Conservation (phyloP, 1,284 basidiomycete genomes). For the Anthracocystis setariae region DNA sequence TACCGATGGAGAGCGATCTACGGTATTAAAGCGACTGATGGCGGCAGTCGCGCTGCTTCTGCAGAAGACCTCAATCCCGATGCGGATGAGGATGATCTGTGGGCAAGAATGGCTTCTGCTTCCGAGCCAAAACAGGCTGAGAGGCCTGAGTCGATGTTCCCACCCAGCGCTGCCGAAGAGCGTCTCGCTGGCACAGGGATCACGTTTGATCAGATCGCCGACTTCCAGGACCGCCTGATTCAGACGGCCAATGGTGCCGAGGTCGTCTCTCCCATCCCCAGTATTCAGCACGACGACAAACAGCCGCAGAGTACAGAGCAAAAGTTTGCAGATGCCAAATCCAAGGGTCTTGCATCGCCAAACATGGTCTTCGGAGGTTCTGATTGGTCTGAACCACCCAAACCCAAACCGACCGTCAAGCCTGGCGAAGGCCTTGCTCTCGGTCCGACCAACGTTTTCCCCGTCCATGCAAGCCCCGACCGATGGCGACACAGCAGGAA, state of each 20-base stretch:
- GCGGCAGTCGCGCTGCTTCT: slow-evolving; percentile 27
- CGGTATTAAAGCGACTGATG: slow-evolving; percentile 30
- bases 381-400: slow-evolving; percentile 15
- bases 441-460: background rate
- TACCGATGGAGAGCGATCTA: slow-evolving; percentile 48
- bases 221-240: slow-evolving; percentile 50
- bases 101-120: slow-evolving; percentile 51
- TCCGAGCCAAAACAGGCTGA: slow-evolving; percentile 3
- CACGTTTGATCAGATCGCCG: slow-evolving; percentile 54
- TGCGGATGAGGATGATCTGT: slow-evolving; percentile 51
- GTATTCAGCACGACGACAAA: slow-evolving; percentile 8
- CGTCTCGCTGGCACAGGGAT: slow-evolving; percentile 47
- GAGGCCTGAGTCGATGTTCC: slow-evolving; percentile 34
- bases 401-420: slow-evolving; percentile 1
- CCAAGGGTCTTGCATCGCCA: slow-evolving; percentile 38
- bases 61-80: slow-evolving; percentile 24
- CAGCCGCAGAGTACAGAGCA: background rate
- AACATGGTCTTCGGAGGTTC: slow-evolving; percentile 24
- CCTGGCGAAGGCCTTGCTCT: background rate
- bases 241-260: slow-evolving; percentile 32
- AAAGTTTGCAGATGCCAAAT: slow-evolving; percentile 39
- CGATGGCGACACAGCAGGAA: slow-evolving; percentile 2
- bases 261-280: slow-evolving; percentile 20
- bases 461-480: background rate
- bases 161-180: slow-evolving; percentile 29